A percentile compares a stretch with the other conserved stretches of the same genome.
These are phyloP conservation scores for Botryosphaeria dothidea DNA, from an alignment of 2,329 filamentous ascomycete genomes.

Conservation along the genomic window DNA sequence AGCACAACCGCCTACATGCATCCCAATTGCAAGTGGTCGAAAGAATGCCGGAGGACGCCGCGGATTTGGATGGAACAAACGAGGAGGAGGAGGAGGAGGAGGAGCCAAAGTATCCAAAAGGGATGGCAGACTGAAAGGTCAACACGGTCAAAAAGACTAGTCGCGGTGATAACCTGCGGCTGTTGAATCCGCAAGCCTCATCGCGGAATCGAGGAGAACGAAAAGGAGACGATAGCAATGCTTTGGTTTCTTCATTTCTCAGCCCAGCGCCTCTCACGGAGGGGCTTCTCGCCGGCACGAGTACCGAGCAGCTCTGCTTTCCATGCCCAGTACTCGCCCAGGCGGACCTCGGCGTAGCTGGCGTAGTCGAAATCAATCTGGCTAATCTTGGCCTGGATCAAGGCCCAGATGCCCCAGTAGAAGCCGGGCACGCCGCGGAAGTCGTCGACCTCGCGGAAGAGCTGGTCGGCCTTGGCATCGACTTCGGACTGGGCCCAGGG, in stretches of 20 bases:
- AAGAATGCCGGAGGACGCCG: constrained; percentile 2
- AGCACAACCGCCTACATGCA: neutral
- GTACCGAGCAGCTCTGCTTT: constrained; percentile 71
- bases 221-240: neutral
- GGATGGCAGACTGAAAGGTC: neutral
- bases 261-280: constrained; percentile 81
- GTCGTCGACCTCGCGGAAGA: constrained; percentile 79
- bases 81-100: neutral
- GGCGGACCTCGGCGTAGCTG: constrained; percentile 78
- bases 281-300: constrained; percentile 63
- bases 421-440: constrained; percentile 91
- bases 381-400: constrained; percentile 92
- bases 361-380: constrained; percentile 98
- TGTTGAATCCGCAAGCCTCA: constrained; percentile 17
- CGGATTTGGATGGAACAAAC: neutral
- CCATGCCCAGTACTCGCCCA: constrained; percentile 94
- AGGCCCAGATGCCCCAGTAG: constrained; percentile 88
- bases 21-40: neutral
- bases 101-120: neutral
- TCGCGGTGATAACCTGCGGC: constrained; percentile 11
- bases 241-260: constrained; percentile 49
- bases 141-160: neutral
- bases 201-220: neutral
- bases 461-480: constrained; percentile 47
- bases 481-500: constrained; percentile 15